phyloP scores from a whole-genome alignment of 257 asterid species.

The Solanum chiquidenum region DNA sequence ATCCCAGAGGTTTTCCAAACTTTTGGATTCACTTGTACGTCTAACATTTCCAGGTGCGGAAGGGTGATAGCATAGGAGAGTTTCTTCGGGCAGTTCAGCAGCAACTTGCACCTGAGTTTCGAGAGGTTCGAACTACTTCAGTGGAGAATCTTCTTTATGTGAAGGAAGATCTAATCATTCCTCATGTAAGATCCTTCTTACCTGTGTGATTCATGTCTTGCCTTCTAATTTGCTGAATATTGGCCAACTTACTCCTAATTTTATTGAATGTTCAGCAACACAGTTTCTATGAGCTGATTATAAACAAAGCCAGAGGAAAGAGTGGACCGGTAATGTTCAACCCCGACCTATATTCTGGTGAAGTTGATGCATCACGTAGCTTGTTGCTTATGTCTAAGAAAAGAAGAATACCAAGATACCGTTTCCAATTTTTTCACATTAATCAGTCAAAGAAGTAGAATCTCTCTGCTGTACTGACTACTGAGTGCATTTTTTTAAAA shows the following conservation, averaged over 20 bases:
- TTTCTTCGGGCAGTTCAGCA: constrained; percentile 95
- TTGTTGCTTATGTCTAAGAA: not conserved
- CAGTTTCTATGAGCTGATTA: constrained; percentile 93
- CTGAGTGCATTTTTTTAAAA: not conserved
- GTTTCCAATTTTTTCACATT: not conserved
- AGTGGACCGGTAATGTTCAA: constrained; percentile 92
- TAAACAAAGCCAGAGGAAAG: constrained; percentile 97
- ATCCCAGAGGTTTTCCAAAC: not conserved
- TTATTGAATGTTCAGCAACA: constrained; percentile 49
- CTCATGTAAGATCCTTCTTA: constrained; percentile 59
- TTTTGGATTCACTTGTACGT: not conserved
- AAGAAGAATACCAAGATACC: not conserved
- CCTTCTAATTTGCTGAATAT: not conserved
- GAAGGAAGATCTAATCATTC: constrained; percentile 97
- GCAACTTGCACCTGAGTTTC: constrained; percentile 96
- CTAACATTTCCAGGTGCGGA: constrained; percentile 52
- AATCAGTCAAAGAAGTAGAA: not conserved
- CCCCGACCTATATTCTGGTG: constrained; percentile 9
- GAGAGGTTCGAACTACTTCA: constrained; percentile 92
- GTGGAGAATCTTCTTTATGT: constrained; percentile 96
- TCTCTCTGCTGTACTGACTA: not conserved
- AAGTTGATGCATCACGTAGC: not conserved
- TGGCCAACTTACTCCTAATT: not conserved
- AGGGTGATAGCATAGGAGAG: constrained; percentile 91
- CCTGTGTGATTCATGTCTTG: not conserved